Evolutionary conservation across 495 filamentous ascomycete genomes (phyloP), one percentile per base, ranked within the genome.

Genomic region (Penicillium waksmanii): DNA sequence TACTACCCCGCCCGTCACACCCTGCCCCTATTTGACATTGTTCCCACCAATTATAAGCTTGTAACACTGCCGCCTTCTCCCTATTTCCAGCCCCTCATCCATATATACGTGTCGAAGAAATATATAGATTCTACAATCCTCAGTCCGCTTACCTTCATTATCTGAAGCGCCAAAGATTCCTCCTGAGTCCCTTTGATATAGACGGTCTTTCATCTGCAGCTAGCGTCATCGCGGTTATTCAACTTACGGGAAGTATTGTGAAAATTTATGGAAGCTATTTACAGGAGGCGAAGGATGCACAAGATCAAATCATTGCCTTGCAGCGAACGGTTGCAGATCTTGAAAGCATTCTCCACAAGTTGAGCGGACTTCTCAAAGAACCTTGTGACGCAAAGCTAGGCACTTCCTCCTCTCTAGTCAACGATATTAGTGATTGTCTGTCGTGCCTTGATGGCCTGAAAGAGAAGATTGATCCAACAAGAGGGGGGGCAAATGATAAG

Each of bases 151-250:
- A 5, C 25, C 25, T 25, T 25, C 25, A 25, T 25, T 25, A 25
- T 25, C 25, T 2, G 25, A 25, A 25, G 25, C 25, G 25, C 5
- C 25, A 25, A 25, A 25, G 25, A 25, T 25, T 25, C 25, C 25
- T 25, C 25, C 25, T 25, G 25, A 25, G 2, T 25, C 25, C 13
- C 13, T n/a, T 36, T 13, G 9, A 3, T 11, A 68, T 73, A 65
- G 71, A 74, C 40, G 60, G 53, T 10, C 57, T 78, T 12, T 68
- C 69, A 44, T 60, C 49, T 42, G 71, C 66, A 38, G 67, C 72
- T 44, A 76, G 70, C 58, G 66, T 75, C 42, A 67, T 77, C 42
- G 73, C 72, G 13, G 65, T 77, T 5, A 66, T 80, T 47, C 61
- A 77, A 43, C 58, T 77, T 17, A 66, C 73, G 9, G 57, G 53